Base-by-base conservation (phyloP, 108 stramenopile species). In the Skeletonema marinoi region DNA sequence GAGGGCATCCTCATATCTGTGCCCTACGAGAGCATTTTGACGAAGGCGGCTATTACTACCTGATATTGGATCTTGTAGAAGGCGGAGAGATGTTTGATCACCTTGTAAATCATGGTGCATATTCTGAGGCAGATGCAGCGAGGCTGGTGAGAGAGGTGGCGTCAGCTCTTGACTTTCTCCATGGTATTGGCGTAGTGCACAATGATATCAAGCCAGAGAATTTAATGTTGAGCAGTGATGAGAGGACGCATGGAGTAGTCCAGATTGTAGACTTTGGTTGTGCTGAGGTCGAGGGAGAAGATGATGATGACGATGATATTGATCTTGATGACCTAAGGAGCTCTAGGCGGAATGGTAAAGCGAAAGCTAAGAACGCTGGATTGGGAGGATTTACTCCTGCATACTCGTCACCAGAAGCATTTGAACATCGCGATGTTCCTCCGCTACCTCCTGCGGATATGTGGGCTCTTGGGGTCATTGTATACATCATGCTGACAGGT, bases 401-500 rank as follows among this genome's bases (percentile, higher is more conserved):
- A 0, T 94, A 94, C 80, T 88, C 82, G n/a, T 78, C 88, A 39
- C 89, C 91, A 10, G 93, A 92, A 73, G 83, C 86, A 14, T 81
- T 94, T 65, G 70, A 61, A 35, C 30, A 81, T 42, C 46, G 69
- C 19, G 68, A 77, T 48, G 4, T 32, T 25, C 82, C 79, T 17
- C 64, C 79, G 11, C 59, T 86, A 50, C 83, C 87, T 36, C 78
- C 81, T 11, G 65, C 80, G 42, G 91, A 93, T 68, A 91, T 94
- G 90, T 94, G 93, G 93, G 88, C 87, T 2, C 76, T 97, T 21
- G 96, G 96, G 7, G 87, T 97, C 11, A 94, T 97, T 73, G 75
- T 97, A 13, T 97, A 95, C 65, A 95, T 97, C 68, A 93, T 97
- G 94, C 83, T 97, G n/a, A 90, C 91, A 12, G 96, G 94, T 38